Evolutionary conservation across 1,139 yeast species (phyloP), one percentile per base, ranked within the genome.

Genomic region (Geotrichum siamense): DNA sequence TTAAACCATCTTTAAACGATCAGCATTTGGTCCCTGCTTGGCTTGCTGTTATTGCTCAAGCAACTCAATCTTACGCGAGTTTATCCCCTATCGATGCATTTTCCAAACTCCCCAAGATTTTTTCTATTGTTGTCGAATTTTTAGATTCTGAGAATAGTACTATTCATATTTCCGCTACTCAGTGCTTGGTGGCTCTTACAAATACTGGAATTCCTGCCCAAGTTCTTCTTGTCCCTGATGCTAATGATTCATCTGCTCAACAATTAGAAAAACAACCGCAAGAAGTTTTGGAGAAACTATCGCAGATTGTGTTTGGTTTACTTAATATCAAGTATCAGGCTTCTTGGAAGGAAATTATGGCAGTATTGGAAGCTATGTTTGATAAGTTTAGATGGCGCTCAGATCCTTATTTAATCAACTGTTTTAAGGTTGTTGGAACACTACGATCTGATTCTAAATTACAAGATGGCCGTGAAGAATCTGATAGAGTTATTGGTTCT

Each of bases 1-100:
- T 89, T 58, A 80, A 79, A 53, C 98, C 98, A 5, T 72, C 94
- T 1, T 61, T 76, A 22, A 82, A 81, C 54, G 98, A 91, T 58
- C 71, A 81, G 34, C 89, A 86, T 61, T 72, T 91, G 54, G 86
- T 93, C 13, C 96, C 94, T 15, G 76, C 96, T 8, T 91, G 98
- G 98, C 74, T 87, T 41, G 95, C 96, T 1, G 95, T 87, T 21
- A 75, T 91, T 32, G 94, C 96, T 5, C 87, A 86, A 58, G 95
- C 93, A 38, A 70, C 83, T 51, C 78, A 78, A 43, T 74, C 89
- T 5, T 85, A 78, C 58, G 69, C 89, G 13, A 61, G 64, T 15
- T 69, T 82, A 50, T 76, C 81, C 50, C 78, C 87, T 1, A 59
- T 69, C 25, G 65, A 69, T 29, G 79, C 86, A 48, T 59, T 87